These are phyloP conservation scores for Gaeumannomyces sp. DNA, from an alignment of 2,329 filamentous ascomycete species.

Conservation along the genomic window DNA sequence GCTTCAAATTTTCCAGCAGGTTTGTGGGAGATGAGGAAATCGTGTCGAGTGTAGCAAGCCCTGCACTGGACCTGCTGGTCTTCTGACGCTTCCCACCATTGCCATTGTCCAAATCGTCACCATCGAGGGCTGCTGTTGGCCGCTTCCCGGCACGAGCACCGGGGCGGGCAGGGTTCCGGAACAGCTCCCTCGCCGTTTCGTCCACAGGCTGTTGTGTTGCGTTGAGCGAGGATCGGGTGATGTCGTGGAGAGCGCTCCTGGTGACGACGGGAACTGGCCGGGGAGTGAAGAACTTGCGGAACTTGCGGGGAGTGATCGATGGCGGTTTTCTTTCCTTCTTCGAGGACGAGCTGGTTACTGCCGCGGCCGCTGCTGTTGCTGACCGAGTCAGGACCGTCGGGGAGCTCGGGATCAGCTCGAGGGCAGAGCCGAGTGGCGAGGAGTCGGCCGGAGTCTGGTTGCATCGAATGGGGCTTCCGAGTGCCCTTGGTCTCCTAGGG, in stretches of 20 bases:
- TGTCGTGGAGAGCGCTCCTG: slow-evolving; percentile 33
- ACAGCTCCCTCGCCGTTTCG: background rate
- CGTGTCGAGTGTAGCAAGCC: slow-evolving; percentile 10
- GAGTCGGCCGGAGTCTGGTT: slow-evolving; percentile 1
- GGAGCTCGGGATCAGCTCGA: slow-evolving; percentile 12
- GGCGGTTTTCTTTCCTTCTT: slow-evolving; percentile 42
- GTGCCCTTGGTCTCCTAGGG: background rate
- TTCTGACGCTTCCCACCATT: slow-evolving; percentile 6
- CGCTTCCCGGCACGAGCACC: background rate
- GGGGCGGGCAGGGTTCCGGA: background rate
- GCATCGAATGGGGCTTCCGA: background rate
- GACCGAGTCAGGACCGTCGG: slow-evolving; percentile 13
- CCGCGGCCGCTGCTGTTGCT: background rate
- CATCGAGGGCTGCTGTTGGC: background rate
- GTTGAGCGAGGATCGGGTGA: slow-evolving; percentile 34
- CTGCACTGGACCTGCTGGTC: background rate
- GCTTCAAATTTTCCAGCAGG: slow-evolving; percentile 1
- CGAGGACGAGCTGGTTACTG: slow-evolving; percentile 11
- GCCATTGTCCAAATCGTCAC: slow-evolving; percentile 4
- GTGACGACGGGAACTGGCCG: slow-evolving; percentile 31
- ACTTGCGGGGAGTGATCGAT: slow-evolving; percentile 49
- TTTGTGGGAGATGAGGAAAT: background rate
- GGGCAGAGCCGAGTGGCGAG: background rate
- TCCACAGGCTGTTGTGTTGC: slow-evolving; percentile 22
- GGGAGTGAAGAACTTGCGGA: slow-evolving; percentile 47